Evolutionary conservation across 352 stramenopile genomes (phyloP).

Genomic region (Pythium brachiatum): DNA sequence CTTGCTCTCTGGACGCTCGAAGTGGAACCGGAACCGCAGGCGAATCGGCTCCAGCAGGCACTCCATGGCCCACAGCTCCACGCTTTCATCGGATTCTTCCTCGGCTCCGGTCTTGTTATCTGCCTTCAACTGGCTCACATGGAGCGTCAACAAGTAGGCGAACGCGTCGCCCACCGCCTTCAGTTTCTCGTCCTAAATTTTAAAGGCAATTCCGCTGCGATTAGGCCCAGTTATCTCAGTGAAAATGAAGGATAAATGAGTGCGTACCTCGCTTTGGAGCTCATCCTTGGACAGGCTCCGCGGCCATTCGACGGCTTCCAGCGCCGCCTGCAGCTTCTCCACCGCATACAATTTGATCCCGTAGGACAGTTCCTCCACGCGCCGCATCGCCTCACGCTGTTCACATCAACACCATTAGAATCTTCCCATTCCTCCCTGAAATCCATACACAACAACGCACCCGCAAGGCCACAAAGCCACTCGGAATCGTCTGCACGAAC

Average conservation of each 20-base stretch:
- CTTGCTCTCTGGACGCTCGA: conserved; percentile 58
- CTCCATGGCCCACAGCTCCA: conserved; percentile 63
- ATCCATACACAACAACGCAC: conserved; percentile 23
- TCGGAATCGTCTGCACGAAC: conserved; percentile 41
- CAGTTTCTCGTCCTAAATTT: conserved; percentile 23
- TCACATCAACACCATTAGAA: not conserved
- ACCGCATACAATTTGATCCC: conserved; percentile 52
- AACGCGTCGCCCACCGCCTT: conserved; percentile 40
- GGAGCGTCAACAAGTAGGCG: conserved; percentile 51
- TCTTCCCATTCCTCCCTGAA: not conserved
- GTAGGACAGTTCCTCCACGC: conserved; percentile 42
- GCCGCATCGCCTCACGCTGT: conserved; percentile 42
- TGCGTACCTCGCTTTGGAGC: conserved; percentile 31
- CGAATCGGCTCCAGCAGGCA: conserved; percentile 55
- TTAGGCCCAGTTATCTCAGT: too few species aligned
- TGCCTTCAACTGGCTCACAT: conserved; percentile 43
- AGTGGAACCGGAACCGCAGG: conserved; percentile 71
- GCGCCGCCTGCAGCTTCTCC: conserved; percentile 44
- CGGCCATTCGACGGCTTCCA: conserved; percentile 52
- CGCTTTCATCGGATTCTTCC: not conserved
- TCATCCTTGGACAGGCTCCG: conserved; percentile 33
- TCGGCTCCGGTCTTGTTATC: not conserved
- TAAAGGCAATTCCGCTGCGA: too few species aligned
- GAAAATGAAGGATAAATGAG: too few species aligned
- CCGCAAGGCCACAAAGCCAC: conserved; percentile 41